These are phyloP conservation scores for Volvox reticuliferus DNA, from an alignment of 139 green algal species.

Conservation along the genomic window DNA sequence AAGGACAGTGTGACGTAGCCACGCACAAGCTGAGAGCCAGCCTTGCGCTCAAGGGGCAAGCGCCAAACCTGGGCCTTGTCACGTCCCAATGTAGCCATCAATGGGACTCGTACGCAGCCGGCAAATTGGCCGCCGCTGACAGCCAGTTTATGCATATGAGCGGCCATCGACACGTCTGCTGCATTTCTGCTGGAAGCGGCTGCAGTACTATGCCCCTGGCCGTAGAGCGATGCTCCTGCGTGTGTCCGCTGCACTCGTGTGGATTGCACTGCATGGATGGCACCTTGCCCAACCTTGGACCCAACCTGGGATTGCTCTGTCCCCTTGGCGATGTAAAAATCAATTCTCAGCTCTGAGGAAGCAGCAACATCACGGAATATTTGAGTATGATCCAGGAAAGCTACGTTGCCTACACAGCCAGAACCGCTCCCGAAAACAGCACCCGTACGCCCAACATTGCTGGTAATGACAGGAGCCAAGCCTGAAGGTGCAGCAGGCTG, in stretches of 20 bases:
- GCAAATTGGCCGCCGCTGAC: constrained; percentile 54
- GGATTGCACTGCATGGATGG: background rate
- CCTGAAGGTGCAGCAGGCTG: background rate
- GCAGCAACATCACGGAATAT: constrained; percentile 40
- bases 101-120: constrained; percentile 69
- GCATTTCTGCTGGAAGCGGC: too few relatives aligned
- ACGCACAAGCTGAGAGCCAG: constrained; percentile 43
- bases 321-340: constrained; percentile 28
- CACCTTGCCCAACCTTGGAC: background rate
- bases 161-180: too few relatives aligned
- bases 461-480: too few relatives aligned
- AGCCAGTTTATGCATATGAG: too few relatives aligned
- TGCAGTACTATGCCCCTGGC: background rate
- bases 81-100: constrained; percentile 73
- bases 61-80: constrained; percentile 13
- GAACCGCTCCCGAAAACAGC: background rate
- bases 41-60: constrained; percentile 36
- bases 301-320: constrained; percentile 1
- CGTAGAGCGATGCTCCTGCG: constrained; percentile 2
- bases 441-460: background rate
- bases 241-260: too few relatives aligned
- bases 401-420: background rate
- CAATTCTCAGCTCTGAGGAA: constrained; percentile 34
- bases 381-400: background rate
- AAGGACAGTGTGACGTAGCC: constrained; percentile 72